Conservation (phyloP, 495 filamentous ascomycete genomes). For the Penicillium lagena region DNA sequence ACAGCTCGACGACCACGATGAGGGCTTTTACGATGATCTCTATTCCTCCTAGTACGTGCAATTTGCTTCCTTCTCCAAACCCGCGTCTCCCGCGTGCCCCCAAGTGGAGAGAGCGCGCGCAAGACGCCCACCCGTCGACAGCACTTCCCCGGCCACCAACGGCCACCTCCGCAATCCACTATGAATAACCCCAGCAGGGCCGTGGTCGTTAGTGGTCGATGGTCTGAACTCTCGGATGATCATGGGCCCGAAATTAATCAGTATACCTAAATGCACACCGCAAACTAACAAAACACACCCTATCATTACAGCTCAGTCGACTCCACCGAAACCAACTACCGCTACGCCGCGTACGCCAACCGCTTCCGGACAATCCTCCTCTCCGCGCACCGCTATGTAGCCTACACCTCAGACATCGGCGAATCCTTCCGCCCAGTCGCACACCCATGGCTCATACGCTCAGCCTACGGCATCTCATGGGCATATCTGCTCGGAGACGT, state of each 20-base stretch:
- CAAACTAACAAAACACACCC: conserved; percentile 12
- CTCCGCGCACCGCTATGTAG: conserved; percentile 90
- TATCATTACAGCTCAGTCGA: conserved; percentile 55
- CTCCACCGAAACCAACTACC: conserved; percentile 75
- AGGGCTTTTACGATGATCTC: conserved; percentile 71
- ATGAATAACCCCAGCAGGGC: too few relatives aligned
- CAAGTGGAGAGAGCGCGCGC: not conserved
- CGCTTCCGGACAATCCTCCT: conserved; percentile 83
- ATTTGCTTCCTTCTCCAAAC: not conserved
- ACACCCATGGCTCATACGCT: conserved; percentile 70
- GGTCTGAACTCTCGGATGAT: too few relatives aligned
- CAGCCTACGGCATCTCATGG: conserved; percentile 91
- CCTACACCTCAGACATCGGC: conserved; percentile 95
- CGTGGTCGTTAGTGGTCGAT: too few relatives aligned
- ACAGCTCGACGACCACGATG: conserved; percentile 68
- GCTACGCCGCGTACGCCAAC: conserved; percentile 89
- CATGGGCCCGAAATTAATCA: not conserved
- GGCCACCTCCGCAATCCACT: too few relatives aligned
- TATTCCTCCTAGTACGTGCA: conserved; percentile 72
- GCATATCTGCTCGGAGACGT: conserved; percentile 88
- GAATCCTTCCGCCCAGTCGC: conserved; percentile 94
- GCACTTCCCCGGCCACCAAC: too few relatives aligned
- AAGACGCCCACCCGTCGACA: not conserved
- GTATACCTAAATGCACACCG: not conserved
- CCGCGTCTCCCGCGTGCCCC: not conserved